These are phyloP conservation scores for Citrus glauca DNA, from an alignment of 345 rosid genomes.

Conservation along the genomic window DNA sequence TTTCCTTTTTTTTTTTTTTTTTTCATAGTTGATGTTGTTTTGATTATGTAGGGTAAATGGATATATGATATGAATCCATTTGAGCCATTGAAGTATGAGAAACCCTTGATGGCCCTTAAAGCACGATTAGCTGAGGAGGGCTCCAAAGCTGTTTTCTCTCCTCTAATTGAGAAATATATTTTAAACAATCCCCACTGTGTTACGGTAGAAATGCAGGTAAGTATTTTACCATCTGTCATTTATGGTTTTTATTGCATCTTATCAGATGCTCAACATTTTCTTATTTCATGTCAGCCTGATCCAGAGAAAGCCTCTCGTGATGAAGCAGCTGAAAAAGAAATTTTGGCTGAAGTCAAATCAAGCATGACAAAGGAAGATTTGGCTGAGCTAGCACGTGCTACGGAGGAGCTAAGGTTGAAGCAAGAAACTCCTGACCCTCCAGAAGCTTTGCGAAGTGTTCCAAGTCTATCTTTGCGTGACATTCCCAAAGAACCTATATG, in stretches of 20 bases:
- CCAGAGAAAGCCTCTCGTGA: conserved; percentile 82
- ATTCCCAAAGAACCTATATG: conserved; percentile 82
- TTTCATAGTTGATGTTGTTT: conserved; percentile 12
- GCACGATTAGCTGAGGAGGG: conserved; percentile 83
- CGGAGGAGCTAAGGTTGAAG: conserved; percentile 76
- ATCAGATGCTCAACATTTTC: conserved; percentile 16
- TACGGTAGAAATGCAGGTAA: conserved; percentile 94
- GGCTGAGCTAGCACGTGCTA: conserved; percentile 85
- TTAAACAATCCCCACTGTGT: conserved; percentile 82
- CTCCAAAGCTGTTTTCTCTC: conserved; percentile 92
- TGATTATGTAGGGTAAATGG: conserved; percentile 75
- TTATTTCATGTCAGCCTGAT: conserved; percentile 67
- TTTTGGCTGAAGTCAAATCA: conserved; percentile 63
- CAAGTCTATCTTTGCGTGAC: conserved; percentile 68
- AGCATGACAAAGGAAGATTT: conserved; percentile 90
- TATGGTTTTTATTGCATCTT: conserved; percentile 3
- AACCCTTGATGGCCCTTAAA: conserved; percentile 76
- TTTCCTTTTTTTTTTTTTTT: too few species aligned
- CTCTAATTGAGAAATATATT: conserved; percentile 78
- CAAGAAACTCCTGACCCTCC: conserved; percentile 98
- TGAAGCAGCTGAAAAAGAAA: conserved; percentile 78
- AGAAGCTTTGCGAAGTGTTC: conserved; percentile 80
- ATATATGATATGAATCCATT: conserved; percentile 98
- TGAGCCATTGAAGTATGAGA: conserved; percentile 86
- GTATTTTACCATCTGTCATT: background rate